Percentiles rank a stretch among this genome's conserved stretches.
phyloP scores from a whole-genome alignment of 2,329 filamentous ascomycete species.

The Phyllosticta citriasiana region DNA sequence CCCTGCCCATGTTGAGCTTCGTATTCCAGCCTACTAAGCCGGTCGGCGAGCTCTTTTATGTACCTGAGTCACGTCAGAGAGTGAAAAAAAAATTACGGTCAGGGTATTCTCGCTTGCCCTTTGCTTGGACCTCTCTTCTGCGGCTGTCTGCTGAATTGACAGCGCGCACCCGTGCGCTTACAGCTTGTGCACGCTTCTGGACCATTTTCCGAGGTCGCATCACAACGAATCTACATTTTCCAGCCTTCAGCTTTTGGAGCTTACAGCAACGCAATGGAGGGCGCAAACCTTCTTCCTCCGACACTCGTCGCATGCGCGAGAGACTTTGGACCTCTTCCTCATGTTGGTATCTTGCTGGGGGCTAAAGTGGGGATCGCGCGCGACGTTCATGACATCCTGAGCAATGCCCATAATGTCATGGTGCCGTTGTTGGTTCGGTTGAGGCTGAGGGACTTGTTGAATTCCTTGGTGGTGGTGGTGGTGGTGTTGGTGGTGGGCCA shows the following conservation, averaged over 20 bases:
- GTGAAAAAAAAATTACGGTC: not conserved
- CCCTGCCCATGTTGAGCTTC: slow-evolving; percentile 4
- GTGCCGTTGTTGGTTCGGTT: slow-evolving; percentile 24
- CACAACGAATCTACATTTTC: slow-evolving; percentile 26
- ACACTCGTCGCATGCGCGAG: slow-evolving; percentile 32
- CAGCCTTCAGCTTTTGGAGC: not conserved
- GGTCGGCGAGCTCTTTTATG: slow-evolving; percentile 31
- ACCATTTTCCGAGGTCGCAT: slow-evolving; percentile 30
- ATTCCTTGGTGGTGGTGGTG: not conserved
- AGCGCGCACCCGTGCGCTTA: slow-evolving; percentile 29
- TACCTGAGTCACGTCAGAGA: slow-evolving; percentile 18
- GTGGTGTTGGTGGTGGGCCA: slow-evolving; percentile 18
- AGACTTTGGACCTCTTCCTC: slow-evolving; percentile 28
- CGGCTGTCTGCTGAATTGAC: slow-evolving; percentile 31
- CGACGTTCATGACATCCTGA: slow-evolving; percentile 27
- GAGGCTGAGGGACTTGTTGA: slow-evolving; percentile 25
- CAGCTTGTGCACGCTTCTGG: slow-evolving; percentile 31
- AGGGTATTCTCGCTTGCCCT: slow-evolving; percentile 18
- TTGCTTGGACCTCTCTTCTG: slow-evolving; percentile 34
- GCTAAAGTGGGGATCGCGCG: slow-evolving; percentile 22
- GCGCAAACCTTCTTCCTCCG: slow-evolving; percentile 29
- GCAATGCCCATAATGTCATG: slow-evolving; percentile 18
- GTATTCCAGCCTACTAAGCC: slow-evolving; percentile 26
- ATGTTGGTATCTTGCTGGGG: slow-evolving; percentile 26
- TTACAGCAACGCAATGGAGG: not conserved